phyloP scores from a whole-genome alignment of 805 yeast species.

The Candida chauliodis region DNA sequence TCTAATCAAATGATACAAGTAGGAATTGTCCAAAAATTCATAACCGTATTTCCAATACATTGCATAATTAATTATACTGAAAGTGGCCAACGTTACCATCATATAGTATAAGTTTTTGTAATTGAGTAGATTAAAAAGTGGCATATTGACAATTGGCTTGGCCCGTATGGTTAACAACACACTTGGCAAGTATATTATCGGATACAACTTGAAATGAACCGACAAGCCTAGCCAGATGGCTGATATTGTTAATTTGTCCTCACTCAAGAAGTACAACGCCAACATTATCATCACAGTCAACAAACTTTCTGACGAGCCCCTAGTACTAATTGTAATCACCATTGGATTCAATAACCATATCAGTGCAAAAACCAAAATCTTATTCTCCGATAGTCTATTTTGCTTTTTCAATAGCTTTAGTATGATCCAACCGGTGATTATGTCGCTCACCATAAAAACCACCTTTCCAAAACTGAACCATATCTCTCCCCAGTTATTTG shows the following conservation, averaged over 20 bases:
- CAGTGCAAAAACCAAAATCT: slow-evolving; percentile 44
- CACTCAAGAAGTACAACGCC: slow-evolving; percentile 46
- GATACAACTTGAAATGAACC: slow-evolving; percentile 89
- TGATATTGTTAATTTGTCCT: slow-evolving; percentile 24
- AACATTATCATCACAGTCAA: slow-evolving; percentile 72
- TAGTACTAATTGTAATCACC: slow-evolving; percentile 87
- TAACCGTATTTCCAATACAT: slow-evolving; percentile 73
- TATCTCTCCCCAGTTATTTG: slow-evolving; percentile 47
- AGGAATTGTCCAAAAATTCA: slow-evolving; percentile 74
- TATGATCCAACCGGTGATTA: slow-evolving; percentile 69
- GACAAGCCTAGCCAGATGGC: slow-evolving; percentile 65
- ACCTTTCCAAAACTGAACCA: slow-evolving; percentile 71
- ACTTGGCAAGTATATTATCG: slow-evolving; percentile 82
- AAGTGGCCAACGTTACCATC: slow-evolving; percentile 38
- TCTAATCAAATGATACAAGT: slow-evolving; percentile 76
- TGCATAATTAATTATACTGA: slow-evolving; percentile 43
- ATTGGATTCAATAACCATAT: slow-evolving; percentile 93
- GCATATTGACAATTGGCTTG: slow-evolving; percentile 20
- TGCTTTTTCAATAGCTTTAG: slow-evolving; percentile 35
- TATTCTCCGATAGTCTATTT: slow-evolving; percentile 13
- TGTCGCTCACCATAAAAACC: slow-evolving; percentile 72
- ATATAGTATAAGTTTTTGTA: slow-evolving; percentile 22
- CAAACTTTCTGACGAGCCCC: slow-evolving; percentile 92
- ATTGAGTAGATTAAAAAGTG: slow-evolving; percentile 40
- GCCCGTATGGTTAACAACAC: slow-evolving; percentile 38